A percentile compares a stretch with the other conserved stretches of the same genome.
Evolutionary conservation across 495 filamentous ascomycete genomes (phyloP).

Genomic region (Astrothelium subdiscretum): DNA sequence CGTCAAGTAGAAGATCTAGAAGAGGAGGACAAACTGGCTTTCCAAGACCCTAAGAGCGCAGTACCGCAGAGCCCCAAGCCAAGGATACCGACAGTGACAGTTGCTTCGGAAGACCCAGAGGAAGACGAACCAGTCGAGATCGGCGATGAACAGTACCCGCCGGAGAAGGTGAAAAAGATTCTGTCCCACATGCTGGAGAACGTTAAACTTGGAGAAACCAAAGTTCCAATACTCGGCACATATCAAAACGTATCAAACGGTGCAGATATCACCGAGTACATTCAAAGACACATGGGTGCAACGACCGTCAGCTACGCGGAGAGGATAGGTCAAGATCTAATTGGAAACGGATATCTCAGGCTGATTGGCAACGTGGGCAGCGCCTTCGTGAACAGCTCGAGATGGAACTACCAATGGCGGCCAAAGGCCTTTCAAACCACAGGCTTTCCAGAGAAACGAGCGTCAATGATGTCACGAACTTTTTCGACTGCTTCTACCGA

Average conservation of each 20-base stretch:
- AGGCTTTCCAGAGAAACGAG: slow-evolving; percentile 72
- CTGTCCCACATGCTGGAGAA: slow-evolving; percentile 74
- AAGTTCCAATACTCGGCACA: slow-evolving; percentile 88
- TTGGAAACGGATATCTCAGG: slow-evolving; percentile 74
- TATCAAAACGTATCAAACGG: slow-evolving; percentile 88
- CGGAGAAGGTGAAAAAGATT: slow-evolving; percentile 81
- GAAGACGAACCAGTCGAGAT: slow-evolving; percentile 80
- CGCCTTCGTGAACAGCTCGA: slow-evolving; percentile 92
- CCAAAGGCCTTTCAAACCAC: slow-evolving; percentile 79
- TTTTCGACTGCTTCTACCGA: slow-evolving; percentile 43
- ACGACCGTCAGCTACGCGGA: slow-evolving; percentile 81
- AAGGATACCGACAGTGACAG: slow-evolving; percentile 30
- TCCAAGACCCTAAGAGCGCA: slow-evolving; percentile 60
- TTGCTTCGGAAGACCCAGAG: slow-evolving; percentile 43
- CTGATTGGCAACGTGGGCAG: slow-evolving; percentile 90
- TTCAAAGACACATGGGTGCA: slow-evolving; percentile 77
- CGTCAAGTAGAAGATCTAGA: slow-evolving; percentile 90
- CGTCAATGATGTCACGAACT: slow-evolving; percentile 54
- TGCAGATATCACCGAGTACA: slow-evolving; percentile 86
- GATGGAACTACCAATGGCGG: slow-evolving; percentile 95
- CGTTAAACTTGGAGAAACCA: slow-evolving; percentile 77
- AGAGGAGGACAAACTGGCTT: slow-evolving; percentile 96
- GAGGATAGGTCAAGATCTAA: slow-evolving; percentile 84
- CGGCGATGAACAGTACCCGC: slow-evolving; percentile 73
- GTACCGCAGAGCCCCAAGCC: slow-evolving; percentile 49